A percentile compares a stretch with the other conserved stretches of the same genome.
These are phyloP conservation scores for Pseudoscleropodium purum DNA, from an alignment of 225 moss, liverwort and hornwort genomes.

Conservation along the genomic window DNA sequence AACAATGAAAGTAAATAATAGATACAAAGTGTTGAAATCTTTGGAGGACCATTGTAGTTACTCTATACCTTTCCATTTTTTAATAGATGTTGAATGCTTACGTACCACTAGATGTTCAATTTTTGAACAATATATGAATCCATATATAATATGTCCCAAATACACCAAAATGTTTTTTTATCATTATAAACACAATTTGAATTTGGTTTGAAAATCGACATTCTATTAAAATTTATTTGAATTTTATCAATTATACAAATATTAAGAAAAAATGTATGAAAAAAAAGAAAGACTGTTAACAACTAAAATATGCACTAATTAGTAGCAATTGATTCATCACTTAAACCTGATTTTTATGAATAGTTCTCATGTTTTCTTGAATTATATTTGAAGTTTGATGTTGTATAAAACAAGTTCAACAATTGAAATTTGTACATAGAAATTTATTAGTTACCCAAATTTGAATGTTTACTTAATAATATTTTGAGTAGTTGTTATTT, in stretches of 20 bases:
- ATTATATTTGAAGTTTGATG: rapidly evolving
- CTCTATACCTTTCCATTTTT: neutral
- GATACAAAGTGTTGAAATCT: neutral
- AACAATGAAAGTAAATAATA: neutral
- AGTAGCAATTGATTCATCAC: neutral
- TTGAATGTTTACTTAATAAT: neutral
- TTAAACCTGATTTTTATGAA: rapidly evolving
- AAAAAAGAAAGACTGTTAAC: neutral
- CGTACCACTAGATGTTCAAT: rapidly evolving
- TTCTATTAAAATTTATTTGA: neutral
- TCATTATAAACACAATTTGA: neutral
- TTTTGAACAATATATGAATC: neutral
- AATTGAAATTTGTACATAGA: neutral
- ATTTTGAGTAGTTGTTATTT: neutral
- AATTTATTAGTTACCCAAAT: neutral
- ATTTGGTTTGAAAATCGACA: neutral
- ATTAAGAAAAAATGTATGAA: neutral
- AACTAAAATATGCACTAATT: too few species aligned
- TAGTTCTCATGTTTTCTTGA: neutral
- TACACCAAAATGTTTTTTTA: neutral
- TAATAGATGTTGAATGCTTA: neutral
- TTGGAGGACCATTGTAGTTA: neutral
- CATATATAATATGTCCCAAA: neutral
- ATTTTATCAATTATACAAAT: neutral
- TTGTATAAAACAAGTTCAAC: neutral